Base-by-base conservation (phyloP, 2,329 filamentous ascomycete species). In the Fusarium nisikadoi region DNA sequence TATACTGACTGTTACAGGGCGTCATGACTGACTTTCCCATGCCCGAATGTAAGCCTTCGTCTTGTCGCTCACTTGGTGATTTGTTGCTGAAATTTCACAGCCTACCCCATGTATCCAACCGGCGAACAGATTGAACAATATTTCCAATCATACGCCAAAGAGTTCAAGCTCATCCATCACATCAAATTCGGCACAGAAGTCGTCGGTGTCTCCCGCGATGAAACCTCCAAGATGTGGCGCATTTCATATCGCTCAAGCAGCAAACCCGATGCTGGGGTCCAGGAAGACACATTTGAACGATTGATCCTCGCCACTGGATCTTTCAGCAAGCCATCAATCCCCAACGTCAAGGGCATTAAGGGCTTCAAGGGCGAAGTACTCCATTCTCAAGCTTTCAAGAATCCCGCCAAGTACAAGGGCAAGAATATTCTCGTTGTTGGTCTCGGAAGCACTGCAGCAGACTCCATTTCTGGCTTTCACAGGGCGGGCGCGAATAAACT, bases 21-120 rank as follows among this genome's bases (percentile, higher is more conserved):
- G 49, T 53, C 13, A 53, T 39, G 35, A 66, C 63, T 9, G 63
- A 66, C 31, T 66, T 66, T 20, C 59, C 63, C 6, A 64, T 66
- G 29, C 63, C 63, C 14, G 33, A 66, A 35, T 53, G 63, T 57
- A 57, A 31, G 17, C 1, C 16, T 25, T 35, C 20, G 43, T 49
- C 25, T n/a, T 10, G 0, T 27, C 10, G 13, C 19, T 27, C 23
- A 27, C 23, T n/a, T 12, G 3, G 5, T 6, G 4, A 16, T 6
- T 6, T 5, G 0, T 20, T 20, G 17, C 33, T 27, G 5, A 53
- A 23, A 27, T n/a, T 50, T 13, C 6, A 9, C 23, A 53, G 49
- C 49, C 5, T 53, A 53, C 4, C 49, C 49, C 8, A 53, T 53
- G 49, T 53, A 66, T 64, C 43, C 63, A 17, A 53, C 63, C 14